phyloP scores from a whole-genome alignment of 352 stramenopile species.

The Phytophthora chlamydospora region DNA sequence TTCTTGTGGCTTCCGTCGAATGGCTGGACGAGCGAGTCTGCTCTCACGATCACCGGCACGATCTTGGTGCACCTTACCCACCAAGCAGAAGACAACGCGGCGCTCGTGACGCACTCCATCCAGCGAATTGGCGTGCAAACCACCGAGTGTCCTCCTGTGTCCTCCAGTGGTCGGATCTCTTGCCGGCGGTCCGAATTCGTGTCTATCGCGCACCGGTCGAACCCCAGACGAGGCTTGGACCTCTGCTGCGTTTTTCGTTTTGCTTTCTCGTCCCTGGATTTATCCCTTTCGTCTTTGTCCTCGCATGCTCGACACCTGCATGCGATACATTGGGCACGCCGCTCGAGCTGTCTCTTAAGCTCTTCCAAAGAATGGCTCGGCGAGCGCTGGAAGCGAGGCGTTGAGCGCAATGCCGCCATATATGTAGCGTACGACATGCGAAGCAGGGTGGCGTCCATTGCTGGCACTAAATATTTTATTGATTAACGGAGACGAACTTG shows the following conservation, averaged over 20 bases:
- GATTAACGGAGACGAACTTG: constrained; percentile 1
- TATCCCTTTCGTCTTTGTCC: background rate
- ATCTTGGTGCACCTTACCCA: too few species aligned
- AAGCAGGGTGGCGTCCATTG: background rate
- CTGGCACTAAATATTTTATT: constrained; percentile 13
- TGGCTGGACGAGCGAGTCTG: too few species aligned
- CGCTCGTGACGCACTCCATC: background rate
- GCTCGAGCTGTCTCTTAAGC: background rate
- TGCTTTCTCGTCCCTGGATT: constrained; percentile 13
- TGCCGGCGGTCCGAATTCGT: constrained; percentile 14
- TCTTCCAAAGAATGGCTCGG: background rate
- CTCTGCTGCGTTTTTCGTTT: constrained; percentile 23
- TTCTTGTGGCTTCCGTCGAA: too few species aligned
- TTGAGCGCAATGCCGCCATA: too few species aligned
- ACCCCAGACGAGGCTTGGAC: constrained; percentile 7
- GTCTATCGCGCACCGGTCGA: constrained; percentile 4
- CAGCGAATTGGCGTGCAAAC: background rate
- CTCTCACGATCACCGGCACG: too few species aligned
- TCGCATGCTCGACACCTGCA: background rate
- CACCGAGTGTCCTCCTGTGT: constrained; percentile 11
- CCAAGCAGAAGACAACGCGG: too few species aligned
- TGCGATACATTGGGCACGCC: constrained; percentile 6
- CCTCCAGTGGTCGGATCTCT: constrained; percentile 12
- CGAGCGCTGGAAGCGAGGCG: too few species aligned
- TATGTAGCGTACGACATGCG: too few species aligned